Evolutionary conservation across 2,329 filamentous ascomycete genomes (phyloP), one percentile per base, ranked within the genome.

Genomic region (Fragosphaeria purpurea): DNA sequence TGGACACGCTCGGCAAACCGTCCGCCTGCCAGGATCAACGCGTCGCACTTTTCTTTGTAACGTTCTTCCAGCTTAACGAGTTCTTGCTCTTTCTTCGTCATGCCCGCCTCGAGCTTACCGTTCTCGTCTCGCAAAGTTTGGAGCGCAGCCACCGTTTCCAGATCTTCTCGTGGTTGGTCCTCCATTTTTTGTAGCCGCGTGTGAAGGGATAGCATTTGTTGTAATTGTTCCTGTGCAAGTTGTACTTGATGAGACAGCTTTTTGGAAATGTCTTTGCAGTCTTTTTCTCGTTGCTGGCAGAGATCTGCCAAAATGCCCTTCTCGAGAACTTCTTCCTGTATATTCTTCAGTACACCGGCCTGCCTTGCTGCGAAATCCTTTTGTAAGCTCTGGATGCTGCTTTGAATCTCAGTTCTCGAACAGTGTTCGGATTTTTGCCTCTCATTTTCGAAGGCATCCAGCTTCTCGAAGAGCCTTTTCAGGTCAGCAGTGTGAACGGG

Each of bases 41-140:
- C 9, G 1, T 38, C 42, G 1, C 50, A 47, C 11, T 50, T 49
- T 10, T 55, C 37, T 22, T 49, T 50, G 22, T 47, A 34, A 1
- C 37, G 40, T n/a, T 51, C 50, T 44, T 56, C 50, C 6, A 59
- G 46, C 8, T 37, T 33, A 2, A 39, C 11, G 5, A 56, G 47
- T 7, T 44, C 44, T 0, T 30, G n/a, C 5, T 46, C 47, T 31
- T 54, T 53, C 1, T 53, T 50, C 30, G 40, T 50, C 3, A 56
- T 8, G 3, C 57, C 46, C 1, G 43, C 1, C 6, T 50, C 46
- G 9, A 54, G 46, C 6, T 9, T 40, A 1, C 30, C 41, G 4
- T 39, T 45, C 9, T 50, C 42, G 1, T 49, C 44, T 10, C 49
- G 42, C 31, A 55, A 42, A 6, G 30, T n/a, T 9, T 41, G 4